A percentile compares a stretch with the other conserved stretches of the same genome.
These are phyloP conservation scores for Petasospora fabianii DNA, from an alignment of 1,139 yeast genomes.

Conservation along the genomic window DNA sequence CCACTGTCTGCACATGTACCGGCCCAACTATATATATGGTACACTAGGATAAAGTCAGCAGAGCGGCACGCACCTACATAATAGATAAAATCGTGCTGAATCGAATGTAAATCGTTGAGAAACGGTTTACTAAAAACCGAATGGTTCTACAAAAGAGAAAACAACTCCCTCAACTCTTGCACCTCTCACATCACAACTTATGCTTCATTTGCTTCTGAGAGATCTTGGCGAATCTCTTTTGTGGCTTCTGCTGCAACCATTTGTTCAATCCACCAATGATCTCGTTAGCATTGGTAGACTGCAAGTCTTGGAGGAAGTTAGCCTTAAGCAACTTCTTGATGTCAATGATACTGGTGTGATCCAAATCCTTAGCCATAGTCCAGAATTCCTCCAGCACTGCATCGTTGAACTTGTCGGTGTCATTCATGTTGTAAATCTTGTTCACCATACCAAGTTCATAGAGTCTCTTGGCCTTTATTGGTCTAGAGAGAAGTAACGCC, in stretches of 20 bases:
- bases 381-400: slow-evolving; percentile 46
- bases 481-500: slow-evolving; percentile 67
- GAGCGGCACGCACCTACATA: no score
- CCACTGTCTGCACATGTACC: no score
- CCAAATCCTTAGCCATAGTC: slow-evolving; percentile 45
- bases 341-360: slow-evolving; percentile 54
- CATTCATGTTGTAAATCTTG: slow-evolving; percentile 43
- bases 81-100: no score
- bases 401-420: slow-evolving; percentile 59
- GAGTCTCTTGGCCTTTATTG: slow-evolving; percentile 60
- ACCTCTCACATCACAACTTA: slow-evolving; percentile 57
- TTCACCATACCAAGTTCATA: slow-evolving; percentile 58
- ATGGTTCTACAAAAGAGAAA: no score
- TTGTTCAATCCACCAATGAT: slow-evolving; percentile 62
- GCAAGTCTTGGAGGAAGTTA: slow-evolving; percentile 43
- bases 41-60: no score
- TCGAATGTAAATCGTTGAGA: no score
- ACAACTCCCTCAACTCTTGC: no score
- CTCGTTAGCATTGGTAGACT: slow-evolving; percentile 60
- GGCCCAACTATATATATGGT: no score
- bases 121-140: no score
- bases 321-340: slow-evolving; percentile 54
- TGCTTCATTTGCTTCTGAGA: slow-evolving; percentile 56
- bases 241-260: slow-evolving; percentile 77
- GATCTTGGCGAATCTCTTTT: slow-evolving; percentile 57